Evolutionary conservation across 352 stramenopile species (phyloP), one percentile per base, ranked within the genome.

Genomic region (Nothophytophthora sp.): DNA sequence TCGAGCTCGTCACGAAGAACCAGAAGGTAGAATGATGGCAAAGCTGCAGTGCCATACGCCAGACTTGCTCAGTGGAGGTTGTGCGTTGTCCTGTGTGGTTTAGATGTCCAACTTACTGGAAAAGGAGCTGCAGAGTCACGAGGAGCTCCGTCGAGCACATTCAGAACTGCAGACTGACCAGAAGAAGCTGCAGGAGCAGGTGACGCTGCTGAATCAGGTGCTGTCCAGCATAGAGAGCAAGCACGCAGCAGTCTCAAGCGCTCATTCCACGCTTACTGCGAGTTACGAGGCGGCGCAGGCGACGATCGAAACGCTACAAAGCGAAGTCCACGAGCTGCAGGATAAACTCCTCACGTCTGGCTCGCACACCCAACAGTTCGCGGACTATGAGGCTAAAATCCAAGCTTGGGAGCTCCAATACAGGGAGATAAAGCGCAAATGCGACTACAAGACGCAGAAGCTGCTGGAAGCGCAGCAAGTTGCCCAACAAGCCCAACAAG

Each of bases 1-100:
- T 65, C 1, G 76, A 88, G 39, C 52, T 88, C 18, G 33, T 83
- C 18, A 60, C 66, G 3, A 88, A 88, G 47, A 88, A 85, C 20
- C 64, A 76, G 59, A 83, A 77, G 59, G 73, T 84, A 10, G 10
- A 40, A 23, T 12, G 16, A n/a, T n/a, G n/a, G n/a, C n/a, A n/a
- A n/a, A n/a, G n/a, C n/a, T n/a, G n/a, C n/a, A n/a, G n/a, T n/a
- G n/a, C n/a, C n/a, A n/a, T n/a, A n/a, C n/a, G n/a, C n/a, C n/a
- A n/a, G n/a, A n/a, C n/a, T n/a, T n/a, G n/a, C n/a, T n/a, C n/a
- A n/a, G n/a, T n/a, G n/a, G n/a, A n/a, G n/a, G n/a, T n/a, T n/a
- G n/a, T n/a, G n/a, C 16, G 18, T 22, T 46, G 19, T 32, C 29
- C n/a, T 32, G 33, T 10, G 19, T 33, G 36, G 15, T 56, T 36